Percentiles rank a stretch among this genome's conserved stretches.
Evolutionary conservation across 805 yeast species (phyloP).

Genomic region (Schwanniomyces yamadae): DNA sequence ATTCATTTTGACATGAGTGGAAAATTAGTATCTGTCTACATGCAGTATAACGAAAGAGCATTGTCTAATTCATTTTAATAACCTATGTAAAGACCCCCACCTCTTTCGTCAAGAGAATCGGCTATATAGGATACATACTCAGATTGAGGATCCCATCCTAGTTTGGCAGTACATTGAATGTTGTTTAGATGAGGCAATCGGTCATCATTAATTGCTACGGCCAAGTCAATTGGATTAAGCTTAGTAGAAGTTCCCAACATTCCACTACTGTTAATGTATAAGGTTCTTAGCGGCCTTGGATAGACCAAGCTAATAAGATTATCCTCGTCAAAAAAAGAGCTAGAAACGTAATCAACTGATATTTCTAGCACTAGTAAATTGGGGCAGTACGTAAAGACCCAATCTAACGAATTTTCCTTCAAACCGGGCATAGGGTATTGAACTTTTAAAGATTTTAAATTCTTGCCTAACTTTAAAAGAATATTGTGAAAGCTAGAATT

Average conservation of each 20-base stretch:
- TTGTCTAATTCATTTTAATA: too few species aligned
- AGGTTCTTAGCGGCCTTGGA: conserved; percentile 52
- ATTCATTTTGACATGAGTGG: too few species aligned
- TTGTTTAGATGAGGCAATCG: conserved; percentile 66
- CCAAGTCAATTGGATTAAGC: conserved; percentile 84
- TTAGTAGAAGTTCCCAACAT: conserved; percentile 79
- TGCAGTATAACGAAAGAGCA: neutral
- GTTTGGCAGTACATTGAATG: conserved; percentile 65
- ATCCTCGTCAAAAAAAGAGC: conserved; percentile 36
- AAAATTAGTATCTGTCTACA: too few species aligned
- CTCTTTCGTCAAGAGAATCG: conserved; percentile 67
- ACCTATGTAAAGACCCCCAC: conserved; percentile 70
- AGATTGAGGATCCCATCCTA: conserved; percentile 77
- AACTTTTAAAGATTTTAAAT: conserved; percentile 60
- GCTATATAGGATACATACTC: conserved; percentile 50
- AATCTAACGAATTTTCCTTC: conserved; percentile 66
- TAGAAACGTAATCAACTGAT: conserved; percentile 75
- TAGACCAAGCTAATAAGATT: conserved; percentile 22
- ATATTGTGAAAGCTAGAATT: conserved; percentile 64
- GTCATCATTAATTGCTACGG: conserved; percentile 77
- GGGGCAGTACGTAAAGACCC: conserved; percentile 74
- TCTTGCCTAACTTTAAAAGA: conserved; percentile 62
- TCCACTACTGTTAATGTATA: conserved; percentile 83
- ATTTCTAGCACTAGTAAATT: conserved; percentile 60
- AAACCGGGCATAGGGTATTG: conserved; percentile 89